Conservation (phyloP, 2,329 filamentous ascomycete species). For the Rasamsonia emersonii region DNA sequence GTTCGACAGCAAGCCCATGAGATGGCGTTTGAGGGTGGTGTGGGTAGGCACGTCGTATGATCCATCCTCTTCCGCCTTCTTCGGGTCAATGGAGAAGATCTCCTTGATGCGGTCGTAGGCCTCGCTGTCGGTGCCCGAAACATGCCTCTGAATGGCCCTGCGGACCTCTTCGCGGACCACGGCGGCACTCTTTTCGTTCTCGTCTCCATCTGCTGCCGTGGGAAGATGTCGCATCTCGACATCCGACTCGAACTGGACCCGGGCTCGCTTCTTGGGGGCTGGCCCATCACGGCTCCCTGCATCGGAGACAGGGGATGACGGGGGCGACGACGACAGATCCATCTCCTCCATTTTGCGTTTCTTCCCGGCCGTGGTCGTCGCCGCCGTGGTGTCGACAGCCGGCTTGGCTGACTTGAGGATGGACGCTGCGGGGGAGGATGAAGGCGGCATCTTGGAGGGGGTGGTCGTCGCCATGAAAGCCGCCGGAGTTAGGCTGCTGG, state of each 20-base stretch:
- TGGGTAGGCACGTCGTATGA: conserved; percentile 42
- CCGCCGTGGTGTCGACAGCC: conserved; percentile 11
- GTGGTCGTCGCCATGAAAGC: too few species aligned
- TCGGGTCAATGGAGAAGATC: conserved; percentile 43
- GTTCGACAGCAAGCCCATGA: conserved; percentile 50
- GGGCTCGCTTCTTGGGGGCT: conserved; percentile 31
- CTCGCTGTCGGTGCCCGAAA: conserved; percentile 44
- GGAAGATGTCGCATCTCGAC: conserved; percentile 21
- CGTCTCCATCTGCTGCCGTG: conserved; percentile 26
- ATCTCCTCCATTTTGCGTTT: conserved; percentile 33
- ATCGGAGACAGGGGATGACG: conserved; percentile 22
- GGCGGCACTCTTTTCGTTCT: conserved; percentile 46
- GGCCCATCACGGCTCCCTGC: conserved; percentile 14
- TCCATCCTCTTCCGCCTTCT: conserved; percentile 26
- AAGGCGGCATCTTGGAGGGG: conserved; percentile 22
- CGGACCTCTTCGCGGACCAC: conserved; percentile 55
- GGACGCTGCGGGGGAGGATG: conserved; percentile 22
- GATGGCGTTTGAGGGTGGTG: conserved; percentile 47
- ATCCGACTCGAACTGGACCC: conserved; percentile 36
- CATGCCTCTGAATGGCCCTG: conserved; percentile 47
- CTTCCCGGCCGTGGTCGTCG: conserved; percentile 15
- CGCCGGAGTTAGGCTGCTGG: conserved; percentile 19
- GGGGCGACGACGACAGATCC: conserved; percentile 24
- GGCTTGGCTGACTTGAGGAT: conserved; percentile 30
- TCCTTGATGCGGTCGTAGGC: conserved; percentile 49